Evolutionary conservation across 352 stramenopile genomes (phyloP).

Genomic region (Blastocystis sp.): DNA sequence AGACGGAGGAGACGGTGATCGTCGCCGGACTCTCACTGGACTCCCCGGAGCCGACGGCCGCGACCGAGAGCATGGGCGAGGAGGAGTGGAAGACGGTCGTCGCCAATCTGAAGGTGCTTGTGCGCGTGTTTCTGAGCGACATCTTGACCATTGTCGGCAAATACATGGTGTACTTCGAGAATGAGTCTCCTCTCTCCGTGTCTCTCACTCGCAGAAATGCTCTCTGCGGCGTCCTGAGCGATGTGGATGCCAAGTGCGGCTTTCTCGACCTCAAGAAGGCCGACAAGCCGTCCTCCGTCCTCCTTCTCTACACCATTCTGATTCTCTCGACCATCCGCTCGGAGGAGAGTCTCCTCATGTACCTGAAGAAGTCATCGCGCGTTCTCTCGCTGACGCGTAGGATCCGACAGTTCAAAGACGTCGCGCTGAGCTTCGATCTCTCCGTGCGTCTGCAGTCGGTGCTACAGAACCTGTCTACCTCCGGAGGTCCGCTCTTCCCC

Average conservation of each 20-base stretch:
- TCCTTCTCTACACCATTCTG: conserved; percentile 32
- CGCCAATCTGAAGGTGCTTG: neutral
- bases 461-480: conserved; percentile 14
- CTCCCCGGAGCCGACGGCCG: neutral
- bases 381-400: neutral
- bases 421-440: conserved; percentile 27
- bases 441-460: conserved; percentile 32
- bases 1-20: neutral
- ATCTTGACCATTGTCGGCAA: conserved; percentile 25
- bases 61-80: neutral
- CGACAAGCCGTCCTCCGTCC: neutral
- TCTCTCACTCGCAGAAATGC: neutral
- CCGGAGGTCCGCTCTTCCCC: conserved; percentile 19
- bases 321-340: neutral
- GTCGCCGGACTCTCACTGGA: neutral
- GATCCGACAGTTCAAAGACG: conserved; percentile 12
- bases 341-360: conserved; percentile 13
- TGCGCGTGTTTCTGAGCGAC: conserved; percentile 37
- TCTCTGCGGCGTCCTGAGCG: neutral
- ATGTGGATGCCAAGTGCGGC: neutral
- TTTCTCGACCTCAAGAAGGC: conserved; percentile 1
- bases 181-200: neutral
- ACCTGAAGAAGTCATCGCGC: neutral
- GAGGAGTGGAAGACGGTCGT: too few relatives aligned
- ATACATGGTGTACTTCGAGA: conserved; percentile 41